phyloP scores from a whole-genome alignment of 306 rosid genomes.

The Lupinus albus region DNA sequence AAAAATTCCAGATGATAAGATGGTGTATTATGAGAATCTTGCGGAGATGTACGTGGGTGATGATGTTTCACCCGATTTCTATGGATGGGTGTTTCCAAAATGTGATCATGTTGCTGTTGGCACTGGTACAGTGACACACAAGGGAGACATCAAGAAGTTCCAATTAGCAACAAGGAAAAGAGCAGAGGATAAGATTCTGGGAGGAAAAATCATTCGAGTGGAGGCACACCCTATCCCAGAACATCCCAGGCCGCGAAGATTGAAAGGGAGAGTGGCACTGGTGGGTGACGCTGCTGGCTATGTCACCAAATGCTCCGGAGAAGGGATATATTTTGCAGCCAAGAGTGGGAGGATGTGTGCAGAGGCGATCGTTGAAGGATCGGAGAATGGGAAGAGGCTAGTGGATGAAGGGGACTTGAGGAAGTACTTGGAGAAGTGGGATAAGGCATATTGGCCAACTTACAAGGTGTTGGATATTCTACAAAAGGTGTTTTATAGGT shows the following conservation, averaged over 20 bases:
- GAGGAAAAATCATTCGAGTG: slow-evolving; percentile 87
- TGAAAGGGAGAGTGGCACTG: slow-evolving; percentile 75
- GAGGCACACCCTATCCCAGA: slow-evolving; percentile 99
- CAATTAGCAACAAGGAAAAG: slow-evolving; percentile 93
- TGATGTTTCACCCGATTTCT: slow-evolving; percentile 95
- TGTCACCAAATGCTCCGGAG: slow-evolving; percentile 94
- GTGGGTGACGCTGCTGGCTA: slow-evolving; percentile 99
- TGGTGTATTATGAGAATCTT: slow-evolving; percentile 87
- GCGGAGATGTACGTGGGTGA: slow-evolving; percentile 98
- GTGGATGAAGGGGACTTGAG: slow-evolving; percentile 87
- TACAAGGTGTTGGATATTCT: slow-evolving; percentile 93
- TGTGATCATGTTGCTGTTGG: slow-evolving; percentile 99
- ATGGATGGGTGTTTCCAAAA: slow-evolving; percentile 98
- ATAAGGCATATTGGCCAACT: slow-evolving; percentile 97
- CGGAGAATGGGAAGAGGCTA: slow-evolving; percentile 91
- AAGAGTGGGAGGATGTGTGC: slow-evolving; percentile 99
- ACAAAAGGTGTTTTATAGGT: slow-evolving; percentile 97
- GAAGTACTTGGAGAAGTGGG: slow-evolving; percentile 97
- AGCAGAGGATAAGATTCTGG: slow-evolving; percentile 90
- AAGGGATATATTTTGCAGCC: slow-evolving; percentile 96
- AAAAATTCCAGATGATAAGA: slow-evolving; percentile 85
- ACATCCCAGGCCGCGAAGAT: slow-evolving; percentile 91
- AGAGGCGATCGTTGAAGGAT: slow-evolving; percentile 88
- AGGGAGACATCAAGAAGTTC: slow-evolving; percentile 97
- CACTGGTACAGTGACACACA: slow-evolving; percentile 96